Evolutionary conservation across 108 stramenopile genomes (phyloP), one percentile per base, ranked within the genome.

Genomic region (Schizochytrium sp.): DNA sequence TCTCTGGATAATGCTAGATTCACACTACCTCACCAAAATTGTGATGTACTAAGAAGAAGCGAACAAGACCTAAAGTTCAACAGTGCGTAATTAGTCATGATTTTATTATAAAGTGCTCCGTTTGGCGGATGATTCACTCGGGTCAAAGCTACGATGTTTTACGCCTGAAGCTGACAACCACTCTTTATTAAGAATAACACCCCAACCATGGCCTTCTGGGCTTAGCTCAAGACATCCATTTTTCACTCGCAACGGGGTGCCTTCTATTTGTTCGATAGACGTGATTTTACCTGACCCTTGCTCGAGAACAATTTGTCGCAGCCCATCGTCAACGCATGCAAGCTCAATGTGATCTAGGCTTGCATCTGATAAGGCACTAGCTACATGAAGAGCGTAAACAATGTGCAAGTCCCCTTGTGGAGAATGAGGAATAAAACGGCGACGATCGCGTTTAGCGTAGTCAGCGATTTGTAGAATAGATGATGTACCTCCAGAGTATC

Each of bases 401-500:
- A 83, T 53, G 76, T 83, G 76, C 76, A 83, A 55, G 28, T 83
- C 76, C 38, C 76, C 76, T 40, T 83, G 76, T 55, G 76, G 76
- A 55, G 76, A 83, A 53, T 83, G 76, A n/a, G 76, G 76, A 7
- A 83, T 40, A 3, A 83, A 83, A 2, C 76, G 19, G 28, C 53
- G 47, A 10, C 76, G 50, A 28, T 55, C 50, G 1, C 47, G 76
- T 40, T 40, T 17, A 5, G 76, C 76, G 28, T 17, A 55, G 15
- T 83, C 5, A 5, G 76, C 76, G 55, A 83, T 83, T 13, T 55
- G 47, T 40, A 55, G 28, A 13, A 55, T 55, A 10, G 53, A 55
- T 5, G 50, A 55, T 5, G 76, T 47, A 2, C 76, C 76, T 47
- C 76, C 76, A 83, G 50, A 46, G 76, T 83, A 83, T 7, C 76